Base-by-base conservation (phyloP, 2,329 filamentous ascomycete species). In the Bretziella fagacearum region DNA sequence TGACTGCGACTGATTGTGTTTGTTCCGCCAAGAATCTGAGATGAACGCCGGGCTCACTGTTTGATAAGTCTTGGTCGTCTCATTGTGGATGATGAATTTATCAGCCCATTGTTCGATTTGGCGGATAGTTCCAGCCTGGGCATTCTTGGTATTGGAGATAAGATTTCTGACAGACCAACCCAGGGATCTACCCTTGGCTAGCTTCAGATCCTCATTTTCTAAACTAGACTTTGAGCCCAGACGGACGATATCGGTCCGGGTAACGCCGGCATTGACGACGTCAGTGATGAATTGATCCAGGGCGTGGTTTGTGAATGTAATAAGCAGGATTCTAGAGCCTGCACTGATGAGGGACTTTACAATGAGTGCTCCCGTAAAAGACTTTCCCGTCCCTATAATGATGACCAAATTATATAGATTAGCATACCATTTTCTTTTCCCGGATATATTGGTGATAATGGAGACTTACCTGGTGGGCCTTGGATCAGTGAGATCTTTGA, bases 221-320 rank as follows among this genome's bases (percentile, higher is more conserved):
- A 15, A 17, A 17, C 68, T 74, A 0, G 55, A 71, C 51, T 81
- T 81, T 0, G 68, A 69, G 0, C 81, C 81, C 0, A 85, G 63
- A 0, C 81, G 69, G 0, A 81, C 69, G 47, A 84, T 79, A 0
- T 54, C 30, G 0, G 55, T 39, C 0, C 52, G 1, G 0, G 64
- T 54, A 5, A 84, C 73, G 0, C 76, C 77, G 26, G 75, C 70
- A 1, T 74, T 62, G 2, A 76, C 60, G 0, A 84, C 57, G 33
- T 84, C 79, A 50, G 77, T 71, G 0, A 82, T 57, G 40, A 82
- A 77, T 57, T 84, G 68, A 45, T 81, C 74, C 0, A 79, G 59
- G 0, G 77, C 75, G 52, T 81, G 78, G 45, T 83, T 81, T 0
- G 79, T 84, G 49, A 75, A 84, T 22, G 72, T 76, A 2, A 81